Conservation (phyloP, 441 rosid genomes). For the Erodium chrysanthum region DNA sequence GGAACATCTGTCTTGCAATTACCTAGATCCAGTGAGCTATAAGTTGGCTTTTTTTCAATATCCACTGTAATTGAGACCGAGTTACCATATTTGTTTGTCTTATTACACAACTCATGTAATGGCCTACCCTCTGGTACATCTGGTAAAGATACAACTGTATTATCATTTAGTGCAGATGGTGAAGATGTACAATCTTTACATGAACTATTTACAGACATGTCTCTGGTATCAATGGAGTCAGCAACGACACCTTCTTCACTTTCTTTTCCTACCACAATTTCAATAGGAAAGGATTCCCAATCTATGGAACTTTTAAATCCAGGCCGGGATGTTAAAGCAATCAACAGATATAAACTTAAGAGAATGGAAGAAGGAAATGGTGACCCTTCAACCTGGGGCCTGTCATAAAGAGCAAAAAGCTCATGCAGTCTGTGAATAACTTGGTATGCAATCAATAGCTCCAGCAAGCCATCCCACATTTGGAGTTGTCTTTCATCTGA, state of each 20-base stretch:
- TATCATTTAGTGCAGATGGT: conserved; percentile 23
- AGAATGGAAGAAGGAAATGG: conserved; percentile 71
- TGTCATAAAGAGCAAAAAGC: conserved; percentile 71
- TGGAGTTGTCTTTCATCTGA: conserved; percentile 52
- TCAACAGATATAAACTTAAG: conserved; percentile 52
- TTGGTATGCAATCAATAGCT: conserved; percentile 61
- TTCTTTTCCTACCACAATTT: conserved; percentile 23
- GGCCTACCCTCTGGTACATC: conserved; percentile 30
- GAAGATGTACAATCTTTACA: conserved; percentile 29
- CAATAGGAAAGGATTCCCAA: conserved; percentile 39
- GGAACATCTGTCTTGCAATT: conserved; percentile 17
- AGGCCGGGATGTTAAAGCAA: conserved; percentile 47
- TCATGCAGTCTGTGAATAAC: conserved; percentile 61
- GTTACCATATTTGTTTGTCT: conserved; percentile 21
- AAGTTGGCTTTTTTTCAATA: conserved; percentile 27
- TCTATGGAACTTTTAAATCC: conserved; percentile 31
- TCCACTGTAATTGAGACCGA: conserved; percentile 18
- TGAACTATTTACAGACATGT: conserved; percentile 19
- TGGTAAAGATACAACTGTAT: conserved; percentile 19
- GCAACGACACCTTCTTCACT: conserved; percentile 25
- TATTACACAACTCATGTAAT: conserved; percentile 23
- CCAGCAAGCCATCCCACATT: conserved; percentile 66
- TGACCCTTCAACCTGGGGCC: conserved; percentile 79
- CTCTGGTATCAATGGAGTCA: conserved; percentile 22
- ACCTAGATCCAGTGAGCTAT: conserved; percentile 21